Conservation (phyloP, 495 filamentous ascomycete species). For the Penicillium bovifimosum region DNA sequence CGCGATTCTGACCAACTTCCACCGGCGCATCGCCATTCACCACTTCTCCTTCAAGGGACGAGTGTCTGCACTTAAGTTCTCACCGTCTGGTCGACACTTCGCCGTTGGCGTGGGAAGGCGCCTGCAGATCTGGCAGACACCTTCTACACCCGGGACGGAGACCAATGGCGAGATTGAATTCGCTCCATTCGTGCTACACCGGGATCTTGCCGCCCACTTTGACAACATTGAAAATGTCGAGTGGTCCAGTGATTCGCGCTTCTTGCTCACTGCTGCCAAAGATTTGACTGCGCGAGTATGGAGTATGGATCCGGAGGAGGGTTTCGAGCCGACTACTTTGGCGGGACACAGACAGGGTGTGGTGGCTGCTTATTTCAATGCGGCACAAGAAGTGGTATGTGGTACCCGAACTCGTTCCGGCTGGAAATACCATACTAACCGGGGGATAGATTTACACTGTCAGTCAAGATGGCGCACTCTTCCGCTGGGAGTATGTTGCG, state of each 20-base stretch:
- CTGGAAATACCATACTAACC: conserved; percentile 40
- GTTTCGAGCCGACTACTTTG: conserved; percentile 81
- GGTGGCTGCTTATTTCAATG: conserved; percentile 84
- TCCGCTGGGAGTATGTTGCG: conserved; percentile 56
- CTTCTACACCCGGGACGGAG: conserved; percentile 71
- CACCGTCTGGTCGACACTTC: conserved; percentile 85
- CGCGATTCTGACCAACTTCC: conserved; percentile 85
- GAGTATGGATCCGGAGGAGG: conserved; percentile 82
- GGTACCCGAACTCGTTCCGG: conserved; percentile 35
- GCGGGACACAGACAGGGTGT: conserved; percentile 86
- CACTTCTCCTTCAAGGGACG: conserved; percentile 88
- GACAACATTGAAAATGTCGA: conserved; percentile 78
- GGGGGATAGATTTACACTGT: conserved; percentile 64
- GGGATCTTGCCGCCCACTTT: conserved; percentile 80
- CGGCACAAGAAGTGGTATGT: conserved; percentile 72
- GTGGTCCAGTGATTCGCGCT: conserved; percentile 93
- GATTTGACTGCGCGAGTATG: conserved; percentile 92
- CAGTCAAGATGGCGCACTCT: conserved; percentile 63
- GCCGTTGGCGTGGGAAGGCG: conserved; percentile 78
- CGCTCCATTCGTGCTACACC: conserved; percentile 86
- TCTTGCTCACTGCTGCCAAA: conserved; percentile 85
- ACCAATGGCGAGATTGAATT: conserved; percentile 84
- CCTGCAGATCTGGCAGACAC: conserved; percentile 93
- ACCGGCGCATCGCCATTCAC: conserved; percentile 76
- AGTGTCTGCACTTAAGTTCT: conserved; percentile 82